A percentile compares a stretch with the other conserved stretches of the same genome.
phyloP scores from a whole-genome alignment of 2,329 filamentous ascomycete genomes.

The Pestalotiopsis sp. region DNA sequence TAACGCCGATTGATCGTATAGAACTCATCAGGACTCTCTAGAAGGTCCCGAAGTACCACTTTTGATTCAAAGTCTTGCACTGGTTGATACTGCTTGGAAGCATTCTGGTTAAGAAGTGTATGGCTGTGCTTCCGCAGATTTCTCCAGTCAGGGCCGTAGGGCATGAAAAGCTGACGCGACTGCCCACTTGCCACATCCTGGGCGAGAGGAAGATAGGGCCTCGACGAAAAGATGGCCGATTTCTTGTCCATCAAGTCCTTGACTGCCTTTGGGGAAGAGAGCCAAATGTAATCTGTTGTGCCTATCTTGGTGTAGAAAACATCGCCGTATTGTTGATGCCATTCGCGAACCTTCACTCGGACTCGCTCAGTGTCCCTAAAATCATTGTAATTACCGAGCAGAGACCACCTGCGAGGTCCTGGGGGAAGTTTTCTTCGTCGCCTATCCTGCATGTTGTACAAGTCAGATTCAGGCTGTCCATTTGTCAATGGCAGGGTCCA shows the following conservation, averaged over 20 bases:
- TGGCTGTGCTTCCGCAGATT: neutral
- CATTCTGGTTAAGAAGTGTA: neutral
- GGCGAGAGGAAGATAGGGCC: slow-evolving; percentile 18
- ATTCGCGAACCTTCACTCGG: slow-evolving; percentile 21
- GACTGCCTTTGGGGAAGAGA: neutral
- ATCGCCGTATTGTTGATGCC: neutral
- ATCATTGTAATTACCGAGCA: neutral
- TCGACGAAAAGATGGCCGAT: slow-evolving; percentile 2
- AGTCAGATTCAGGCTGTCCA: neutral
- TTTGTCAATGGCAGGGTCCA: neutral
- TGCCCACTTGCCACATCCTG: slow-evolving; percentile 4
- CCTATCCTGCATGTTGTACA: neutral
- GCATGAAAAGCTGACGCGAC: slow-evolving; percentile 4
- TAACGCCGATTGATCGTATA: slow-evolving; percentile 7
- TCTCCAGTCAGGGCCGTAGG: slow-evolving; percentile 14
- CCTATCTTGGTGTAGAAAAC: slow-evolving; percentile 1
- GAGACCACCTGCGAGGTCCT: neutral
- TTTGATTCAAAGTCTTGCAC: slow-evolving; percentile 7
- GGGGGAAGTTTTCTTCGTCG: neutral
- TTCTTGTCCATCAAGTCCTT: slow-evolving; percentile 3
- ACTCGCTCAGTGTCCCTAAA: neutral
- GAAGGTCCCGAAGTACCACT: neutral
- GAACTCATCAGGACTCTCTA: slow-evolving; percentile 6
- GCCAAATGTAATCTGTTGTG: neutral
- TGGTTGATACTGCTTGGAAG: neutral